phyloP scores from a whole-genome alignment of 2,329 filamentous ascomycete species.

The Colletotrichum sansevieriae region DNA sequence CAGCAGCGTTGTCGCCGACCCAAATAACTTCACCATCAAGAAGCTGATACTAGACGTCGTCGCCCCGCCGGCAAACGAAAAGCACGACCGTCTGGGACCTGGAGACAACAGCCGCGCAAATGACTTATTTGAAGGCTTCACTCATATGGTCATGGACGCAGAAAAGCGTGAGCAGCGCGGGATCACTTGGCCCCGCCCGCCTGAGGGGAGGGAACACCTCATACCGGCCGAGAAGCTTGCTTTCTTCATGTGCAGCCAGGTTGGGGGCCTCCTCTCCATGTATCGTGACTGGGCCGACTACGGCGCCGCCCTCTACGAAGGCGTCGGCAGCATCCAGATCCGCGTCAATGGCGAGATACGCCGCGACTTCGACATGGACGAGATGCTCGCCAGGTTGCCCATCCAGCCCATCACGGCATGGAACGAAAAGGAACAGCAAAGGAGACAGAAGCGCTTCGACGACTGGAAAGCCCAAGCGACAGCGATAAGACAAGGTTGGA shows the following conservation, averaged over 20 bases:
- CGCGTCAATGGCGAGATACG: constrained; percentile 41
- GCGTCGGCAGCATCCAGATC: constrained; percentile 41
- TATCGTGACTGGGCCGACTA: constrained; percentile 41
- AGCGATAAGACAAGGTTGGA: constrained; percentile 28
- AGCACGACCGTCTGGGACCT: constrained; percentile 40
- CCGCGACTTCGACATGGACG: constrained; percentile 41
- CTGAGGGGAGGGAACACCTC: constrained; percentile 30
- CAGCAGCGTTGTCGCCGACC: constrained; percentile 34
- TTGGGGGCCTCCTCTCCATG: constrained; percentile 40
- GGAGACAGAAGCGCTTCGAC: constrained; percentile 37
- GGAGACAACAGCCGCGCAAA: constrained; percentile 18
- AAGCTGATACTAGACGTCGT: constrained; percentile 40
- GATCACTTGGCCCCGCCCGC: constrained; percentile 38
- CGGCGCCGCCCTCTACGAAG: constrained; percentile 38
- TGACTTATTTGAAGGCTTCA: constrained; percentile 39
- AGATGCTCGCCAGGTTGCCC: constrained; percentile 39
- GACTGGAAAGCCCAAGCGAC: constrained; percentile 39
- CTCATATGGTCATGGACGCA: constrained; percentile 31
- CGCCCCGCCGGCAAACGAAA: constrained; percentile 34
- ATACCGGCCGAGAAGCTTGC: constrained; percentile 42
- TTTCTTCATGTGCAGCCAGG: constrained; percentile 42
- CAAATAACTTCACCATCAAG: constrained; percentile 33
- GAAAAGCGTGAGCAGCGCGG: constrained; percentile 33
- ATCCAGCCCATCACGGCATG: constrained; percentile 38
- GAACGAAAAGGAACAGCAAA: constrained; percentile 35